Evolutionary conservation across 2,329 filamentous ascomycete genomes (phyloP), one percentile per base, ranked within the genome.

Genomic region (Fusarium incarnatum): DNA sequence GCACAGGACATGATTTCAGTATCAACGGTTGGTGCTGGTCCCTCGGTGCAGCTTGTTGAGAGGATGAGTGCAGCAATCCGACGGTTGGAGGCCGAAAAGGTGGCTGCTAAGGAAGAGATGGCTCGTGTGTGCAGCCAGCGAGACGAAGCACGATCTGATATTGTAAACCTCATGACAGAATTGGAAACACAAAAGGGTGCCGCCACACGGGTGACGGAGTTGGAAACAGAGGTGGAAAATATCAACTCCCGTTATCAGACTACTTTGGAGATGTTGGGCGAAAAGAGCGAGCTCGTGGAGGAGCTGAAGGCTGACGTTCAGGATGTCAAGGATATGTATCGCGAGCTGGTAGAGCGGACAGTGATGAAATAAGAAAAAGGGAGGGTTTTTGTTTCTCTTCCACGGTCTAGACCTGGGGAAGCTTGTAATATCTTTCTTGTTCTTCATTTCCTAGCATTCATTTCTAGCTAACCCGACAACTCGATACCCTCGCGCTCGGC

Each of bases 301-400:
- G 96, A 99, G 84, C 83, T 99, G 72, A 89, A 87, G 79, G 91
- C 92, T 15, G 96, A 98, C 84, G 92, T 99, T 56, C 85, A 90
- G 71, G 96, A 99, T 83, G 86, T 99, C 79, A 99, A 99, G 84
- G 91, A 91, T 77, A 97, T 99, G 87, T 98, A 98, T 83, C 89
- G 94, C 71, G 95, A 98, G 78, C 82, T 99, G 79, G 92, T 97
- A 50, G 93, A 97, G 82, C 89, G 91, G 77, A 95, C 93, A 61
- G 89, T 94, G 77, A 91, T 94, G 77, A 91, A 89, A 81, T 92
- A 80, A 83, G 64, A 40, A 45, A 47, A 48, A 22, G 30, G 40
- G 49, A 16, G 18, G 20, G n/a, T 23, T 23, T 23, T 30, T 44
- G 50, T 34, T 49, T 44, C 54, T 37, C 27, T 42, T 56, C 52